These are phyloP conservation scores for Filosporella fistucella DNA, from an alignment of 495 filamentous ascomycete genomes.

Conservation along the genomic window DNA sequence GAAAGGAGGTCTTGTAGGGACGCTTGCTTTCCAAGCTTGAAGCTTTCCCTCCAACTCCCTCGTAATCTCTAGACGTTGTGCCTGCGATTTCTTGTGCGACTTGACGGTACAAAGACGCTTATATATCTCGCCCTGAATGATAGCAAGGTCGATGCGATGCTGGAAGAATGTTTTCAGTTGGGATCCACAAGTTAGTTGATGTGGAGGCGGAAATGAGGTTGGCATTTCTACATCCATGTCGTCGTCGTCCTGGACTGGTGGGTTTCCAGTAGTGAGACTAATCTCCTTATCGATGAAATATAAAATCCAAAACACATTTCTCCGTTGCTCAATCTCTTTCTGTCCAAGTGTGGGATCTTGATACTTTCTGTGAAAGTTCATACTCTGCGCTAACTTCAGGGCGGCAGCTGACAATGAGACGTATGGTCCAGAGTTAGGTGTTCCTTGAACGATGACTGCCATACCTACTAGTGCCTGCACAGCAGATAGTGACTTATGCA, in stretches of 20 bases:
- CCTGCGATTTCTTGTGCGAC: slow-evolving; percentile 83
- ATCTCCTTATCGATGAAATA: slow-evolving; percentile 94
- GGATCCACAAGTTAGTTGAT: slow-evolving; percentile 41
- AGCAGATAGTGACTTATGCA: slow-evolving; percentile 80
- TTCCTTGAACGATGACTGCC: slow-evolving; percentile 92
- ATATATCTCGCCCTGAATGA: slow-evolving; percentile 90
- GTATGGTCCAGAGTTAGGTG: slow-evolving; percentile 87
- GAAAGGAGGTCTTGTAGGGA: slow-evolving; percentile 55
- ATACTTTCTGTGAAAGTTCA: slow-evolving; percentile 92
- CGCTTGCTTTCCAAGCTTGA: slow-evolving; percentile 90
- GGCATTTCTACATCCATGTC: slow-evolving; percentile 97
- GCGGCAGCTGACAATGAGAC: slow-evolving; percentile 88
- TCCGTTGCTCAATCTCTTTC: slow-evolving; percentile 86
- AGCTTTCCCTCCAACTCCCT: slow-evolving; percentile 88
- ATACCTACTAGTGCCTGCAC: slow-evolving; percentile 94
- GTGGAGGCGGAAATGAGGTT: slow-evolving; percentile 79
- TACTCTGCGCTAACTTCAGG: slow-evolving; percentile 86
- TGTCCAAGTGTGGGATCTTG: slow-evolving; percentile 80
- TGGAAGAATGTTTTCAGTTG: slow-evolving; percentile 47
- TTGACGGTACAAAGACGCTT: slow-evolving; percentile 88
- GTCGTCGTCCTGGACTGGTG: slow-evolving; percentile 92
- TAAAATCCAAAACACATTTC: slow-evolving; percentile 95
- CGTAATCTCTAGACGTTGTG: slow-evolving; percentile 87
- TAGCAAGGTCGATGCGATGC: slow-evolving; percentile 79
- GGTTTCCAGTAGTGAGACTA: slow-evolving; percentile 84